Base-by-base conservation (phyloP, 495 filamentous ascomycete species). In the Aspergillus biplanus region DNA sequence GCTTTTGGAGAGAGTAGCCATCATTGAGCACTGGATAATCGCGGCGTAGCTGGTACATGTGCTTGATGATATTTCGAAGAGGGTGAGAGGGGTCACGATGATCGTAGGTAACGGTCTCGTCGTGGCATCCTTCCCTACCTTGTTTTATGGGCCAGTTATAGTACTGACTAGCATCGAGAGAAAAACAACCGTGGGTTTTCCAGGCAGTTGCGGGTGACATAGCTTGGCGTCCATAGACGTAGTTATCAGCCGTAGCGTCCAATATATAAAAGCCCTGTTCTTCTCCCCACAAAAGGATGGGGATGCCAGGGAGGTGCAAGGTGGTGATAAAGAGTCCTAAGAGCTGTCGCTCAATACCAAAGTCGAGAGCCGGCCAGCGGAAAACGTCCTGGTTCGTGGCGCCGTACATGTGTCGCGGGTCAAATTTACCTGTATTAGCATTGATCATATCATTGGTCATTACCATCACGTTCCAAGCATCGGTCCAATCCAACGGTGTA, bases 331-430 rank as follows among this genome's bases (percentile, higher is more conserved):
- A 91, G 2, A 83, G 71, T 8, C 77, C 89, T 0, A 92, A 74
- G 5, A 90, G 73, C 71, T 83, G 80, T 56, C 86, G 82, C 68
- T 90, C 81, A 1, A 84, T 82, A 6, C 89, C 89, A 57, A 83
- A 78, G n/a, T 80, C 74, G 52, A 92, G 78, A 4, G 85, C 79
- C 7, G 89, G 89, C 89, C 89, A 92, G 8, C 89, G 83, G 71
- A 92, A 90, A 6, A 92, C 87, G 67, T 92, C 89, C 72, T 92
- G 89, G 66, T 91, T 91, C 6, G 86, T 88, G 3, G 79, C 80
- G 33, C 89, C 89, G 54, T 85, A 91, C 80, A 91, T 83, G 67
- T 92, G 88, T 13, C 89, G 80, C 5, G 89, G 89, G 66, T 91
- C 89, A 59, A 90, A 90, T 59, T 82, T 75, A 52, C 86, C 87